Evolutionary conservation across 176 grass and related monocot species (phyloP).

Genomic region (Guadua angustifolia): DNA sequence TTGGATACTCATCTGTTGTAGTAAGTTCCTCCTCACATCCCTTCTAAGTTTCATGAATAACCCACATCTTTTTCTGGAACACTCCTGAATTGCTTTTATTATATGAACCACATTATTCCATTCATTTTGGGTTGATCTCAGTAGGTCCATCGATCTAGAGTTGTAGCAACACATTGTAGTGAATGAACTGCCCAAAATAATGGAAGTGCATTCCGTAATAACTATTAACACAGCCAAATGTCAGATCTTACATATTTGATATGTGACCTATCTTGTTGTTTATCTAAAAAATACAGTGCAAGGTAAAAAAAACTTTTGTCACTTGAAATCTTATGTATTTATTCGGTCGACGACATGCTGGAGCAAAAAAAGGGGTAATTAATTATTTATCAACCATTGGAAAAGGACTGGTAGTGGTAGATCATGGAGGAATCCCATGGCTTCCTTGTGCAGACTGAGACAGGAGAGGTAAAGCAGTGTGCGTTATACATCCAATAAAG

Average conservation of each 20-base stretch:
- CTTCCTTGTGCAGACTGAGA: not conserved
- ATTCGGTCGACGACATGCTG: too few species aligned
- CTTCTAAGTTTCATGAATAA: constrained; percentile 32
- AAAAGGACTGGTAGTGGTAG: too few species aligned
- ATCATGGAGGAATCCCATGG: not conserved
- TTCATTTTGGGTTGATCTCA: constrained; percentile 16
- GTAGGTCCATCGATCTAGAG: not conserved
- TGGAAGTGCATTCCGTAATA: not conserved
- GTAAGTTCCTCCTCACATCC: constrained; percentile 5
- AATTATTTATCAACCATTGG: too few species aligned
- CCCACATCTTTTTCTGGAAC: not conserved
- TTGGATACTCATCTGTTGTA: not conserved
- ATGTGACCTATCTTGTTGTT: constrained; percentile 5
- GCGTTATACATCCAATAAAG: not conserved
- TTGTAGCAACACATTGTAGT: constrained; percentile 12
- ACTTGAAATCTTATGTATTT: not conserved
- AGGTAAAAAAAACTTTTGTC: not conserved
- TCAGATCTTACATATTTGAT: not conserved
- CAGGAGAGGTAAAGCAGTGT: not conserved
- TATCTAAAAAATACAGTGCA: not conserved
- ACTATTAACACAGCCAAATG: not conserved
- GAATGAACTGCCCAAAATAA: not conserved
- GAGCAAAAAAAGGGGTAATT: too few species aligned
- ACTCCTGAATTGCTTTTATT: not conserved
- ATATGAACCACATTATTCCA: constrained; percentile 2